These are phyloP conservation scores for Boletus rubescentipes DNA, from an alignment of 768 basidiomycete genomes.

Conservation along the genomic window DNA sequence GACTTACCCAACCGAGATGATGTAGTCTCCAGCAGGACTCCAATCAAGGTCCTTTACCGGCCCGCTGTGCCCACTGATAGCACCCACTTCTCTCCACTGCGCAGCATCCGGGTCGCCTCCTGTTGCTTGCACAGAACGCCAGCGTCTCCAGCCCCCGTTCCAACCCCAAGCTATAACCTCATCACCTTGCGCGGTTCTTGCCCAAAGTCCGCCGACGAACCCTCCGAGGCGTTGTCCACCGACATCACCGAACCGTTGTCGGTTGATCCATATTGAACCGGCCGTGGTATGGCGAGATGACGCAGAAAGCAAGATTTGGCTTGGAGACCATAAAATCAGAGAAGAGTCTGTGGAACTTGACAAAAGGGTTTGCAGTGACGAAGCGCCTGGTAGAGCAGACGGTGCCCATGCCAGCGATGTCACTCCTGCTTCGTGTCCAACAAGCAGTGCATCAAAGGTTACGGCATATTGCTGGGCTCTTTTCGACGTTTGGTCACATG, in stretches of 20 bases:
- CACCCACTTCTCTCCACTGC: constrained; percentile 75
- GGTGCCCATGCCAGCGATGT: constrained; percentile 88
- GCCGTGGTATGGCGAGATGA: constrained; percentile 39
- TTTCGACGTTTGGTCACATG: constrained; percentile 3
- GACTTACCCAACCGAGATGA: constrained; percentile 80
- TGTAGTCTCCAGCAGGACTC: constrained; percentile 84
- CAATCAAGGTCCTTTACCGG: constrained; percentile 80
- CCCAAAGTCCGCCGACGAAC: constrained; percentile 91
- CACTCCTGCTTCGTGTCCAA: constrained; percentile 95
- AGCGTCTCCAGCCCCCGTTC: constrained; percentile 92
- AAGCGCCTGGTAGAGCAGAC: constrained; percentile 19
- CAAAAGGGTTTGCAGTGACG: constrained; percentile 55
- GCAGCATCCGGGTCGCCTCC: constrained; percentile 33
- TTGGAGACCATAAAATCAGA: constrained; percentile 90
- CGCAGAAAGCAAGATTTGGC: constrained; percentile 41
- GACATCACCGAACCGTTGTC: constrained; percentile 90
- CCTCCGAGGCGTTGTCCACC: constrained; percentile 90
- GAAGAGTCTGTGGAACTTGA: constrained; percentile 96
- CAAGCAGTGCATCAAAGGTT: constrained; percentile 88
- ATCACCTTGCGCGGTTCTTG: constrained; percentile 40
- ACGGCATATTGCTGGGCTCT: constrained; percentile 64
- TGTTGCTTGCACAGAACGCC: constrained; percentile 46
- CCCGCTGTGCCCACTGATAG: constrained; percentile 82
- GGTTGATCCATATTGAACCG: constrained; percentile 81
- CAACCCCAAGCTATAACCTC: constrained; percentile 88